A percentile compares a stretch with the other conserved stretches of the same genome.
Conservation (phyloP, 495 filamentous ascomycete genomes). For the Cudoniella acicularis region DNA sequence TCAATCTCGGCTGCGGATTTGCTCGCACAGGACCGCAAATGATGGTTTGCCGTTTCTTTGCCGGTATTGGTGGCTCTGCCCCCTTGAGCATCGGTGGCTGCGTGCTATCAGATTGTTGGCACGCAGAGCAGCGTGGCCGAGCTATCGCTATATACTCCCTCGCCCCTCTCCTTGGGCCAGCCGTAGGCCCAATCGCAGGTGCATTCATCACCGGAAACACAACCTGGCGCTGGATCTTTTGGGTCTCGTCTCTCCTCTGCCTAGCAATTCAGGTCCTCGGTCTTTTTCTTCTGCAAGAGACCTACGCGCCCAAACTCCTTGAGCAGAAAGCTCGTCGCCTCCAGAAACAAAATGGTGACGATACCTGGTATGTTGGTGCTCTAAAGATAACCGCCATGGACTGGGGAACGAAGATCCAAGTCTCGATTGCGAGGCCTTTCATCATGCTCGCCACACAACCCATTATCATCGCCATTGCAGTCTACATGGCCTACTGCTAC, state of each 20-base stretch:
- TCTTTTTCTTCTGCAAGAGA: conserved; percentile 66
- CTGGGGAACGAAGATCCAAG: too few relatives aligned
- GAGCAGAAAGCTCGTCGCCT: conserved; percentile 46
- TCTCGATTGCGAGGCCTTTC: conserved; percentile 56
- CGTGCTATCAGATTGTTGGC: conserved; percentile 60
- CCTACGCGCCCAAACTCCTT: conserved; percentile 64
- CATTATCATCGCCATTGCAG: conserved; percentile 56
- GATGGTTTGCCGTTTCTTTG: conserved; percentile 54
- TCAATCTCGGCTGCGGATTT: conserved; percentile 55
- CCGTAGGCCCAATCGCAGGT: conserved; percentile 59
- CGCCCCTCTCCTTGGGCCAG: conserved; percentile 63
- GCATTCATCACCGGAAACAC: conserved; percentile 66
- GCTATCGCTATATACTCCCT: conserved; percentile 63
- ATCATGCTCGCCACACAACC: conserved; percentile 55
- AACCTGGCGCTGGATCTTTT: conserved; percentile 71
- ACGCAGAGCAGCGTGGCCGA: conserved; percentile 59
- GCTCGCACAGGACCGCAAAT: conserved; percentile 49
- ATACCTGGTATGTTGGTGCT: too few relatives aligned
- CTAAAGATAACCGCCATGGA: too few relatives aligned
- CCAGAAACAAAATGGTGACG: conserved; percentile 65
- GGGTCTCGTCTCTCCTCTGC: conserved; percentile 58
- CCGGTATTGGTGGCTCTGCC: conserved; percentile 21
- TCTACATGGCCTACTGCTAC: conserved; percentile 68
- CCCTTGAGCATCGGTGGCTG: conserved; percentile 53
- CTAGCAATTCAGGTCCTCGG: conserved; percentile 59